A percentile compares a stretch with the other conserved stretches of the same genome.
These are phyloP conservation scores for Populus davidiana DNA, from an alignment of 345 rosid genomes.

Conservation along the genomic window DNA sequence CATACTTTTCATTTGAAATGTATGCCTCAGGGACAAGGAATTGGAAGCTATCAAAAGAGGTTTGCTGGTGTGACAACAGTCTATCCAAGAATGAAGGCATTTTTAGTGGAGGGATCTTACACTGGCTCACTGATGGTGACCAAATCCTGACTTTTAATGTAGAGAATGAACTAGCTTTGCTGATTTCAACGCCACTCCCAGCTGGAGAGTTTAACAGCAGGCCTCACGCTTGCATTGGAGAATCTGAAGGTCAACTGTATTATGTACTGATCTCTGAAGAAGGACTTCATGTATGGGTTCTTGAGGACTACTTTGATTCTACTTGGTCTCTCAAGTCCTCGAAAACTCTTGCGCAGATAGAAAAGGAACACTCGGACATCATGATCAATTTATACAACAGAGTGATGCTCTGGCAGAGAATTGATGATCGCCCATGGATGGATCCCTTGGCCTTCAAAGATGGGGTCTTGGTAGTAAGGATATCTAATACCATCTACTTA, in stretches of 20 bases:
- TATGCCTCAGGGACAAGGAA: constrained; percentile 21
- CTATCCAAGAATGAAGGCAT: constrained; percentile 34
- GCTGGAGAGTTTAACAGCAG: constrained; percentile 6
- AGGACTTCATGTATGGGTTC: constrained; percentile 40
- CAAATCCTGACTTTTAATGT: constrained; percentile 33
- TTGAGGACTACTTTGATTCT: constrained; percentile 40
- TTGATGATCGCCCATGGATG: constrained; percentile 21
- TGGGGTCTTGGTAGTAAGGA: constrained; percentile 35
- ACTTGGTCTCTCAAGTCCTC: constrained; percentile 33
- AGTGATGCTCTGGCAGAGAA: not conserved
- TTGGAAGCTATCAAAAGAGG: constrained; percentile 38
- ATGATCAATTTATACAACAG: constrained; percentile 10
- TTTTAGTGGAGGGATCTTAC: constrained; percentile 30
- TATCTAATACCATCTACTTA: constrained; percentile 18
- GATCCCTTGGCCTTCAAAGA: constrained; percentile 44
- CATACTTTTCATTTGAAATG: constrained; percentile 28
- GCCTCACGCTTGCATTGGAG: constrained; percentile 42
- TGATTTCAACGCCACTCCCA: constrained; percentile 36
- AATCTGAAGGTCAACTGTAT: constrained; percentile 25
- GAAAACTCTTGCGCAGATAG: constrained; percentile 29
- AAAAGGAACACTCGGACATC: constrained; percentile 25
- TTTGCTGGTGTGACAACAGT: constrained; percentile 22
- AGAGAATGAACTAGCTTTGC: constrained; percentile 34
- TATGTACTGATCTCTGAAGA: constrained; percentile 29
- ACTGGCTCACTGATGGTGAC: constrained; percentile 41